Percentiles rank a stretch among this genome's conserved stretches.
These are phyloP conservation scores for Immersiporthe knoxdaviesiana DNA, from an alignment of 2,329 filamentous ascomycete genomes.

Conservation along the genomic window DNA sequence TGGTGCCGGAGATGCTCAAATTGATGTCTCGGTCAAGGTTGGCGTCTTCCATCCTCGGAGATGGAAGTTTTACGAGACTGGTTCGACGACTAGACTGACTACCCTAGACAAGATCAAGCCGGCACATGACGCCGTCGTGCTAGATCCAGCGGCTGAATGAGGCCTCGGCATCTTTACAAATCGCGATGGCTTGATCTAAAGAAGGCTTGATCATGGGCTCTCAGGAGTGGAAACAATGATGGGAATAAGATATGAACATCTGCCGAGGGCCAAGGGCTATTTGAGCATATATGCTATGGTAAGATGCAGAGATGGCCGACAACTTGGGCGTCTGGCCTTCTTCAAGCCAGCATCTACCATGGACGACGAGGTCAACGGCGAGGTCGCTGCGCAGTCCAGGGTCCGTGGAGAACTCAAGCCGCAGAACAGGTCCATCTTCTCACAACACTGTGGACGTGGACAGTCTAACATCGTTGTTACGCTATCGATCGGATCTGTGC, in stretches of 20 bases:
- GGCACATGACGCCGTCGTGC: not conserved
- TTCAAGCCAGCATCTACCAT: not conserved
- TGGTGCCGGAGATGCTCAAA: not conserved
- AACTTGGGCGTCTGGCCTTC: not conserved
- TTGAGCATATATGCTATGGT: not conserved
- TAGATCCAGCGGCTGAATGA: not conserved
- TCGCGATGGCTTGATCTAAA: not conserved
- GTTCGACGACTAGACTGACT: not conserved
- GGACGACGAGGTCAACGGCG: not conserved
- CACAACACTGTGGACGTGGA: not conserved
- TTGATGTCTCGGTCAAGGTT: not conserved
- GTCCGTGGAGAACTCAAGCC: not conserved
- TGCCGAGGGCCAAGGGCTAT: not conserved
- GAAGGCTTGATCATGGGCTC: not conserved
- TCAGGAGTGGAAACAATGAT: not conserved
- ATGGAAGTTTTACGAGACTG: not conserved
- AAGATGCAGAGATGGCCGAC: not conserved
- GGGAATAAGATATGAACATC: slow-evolving; percentile 1
- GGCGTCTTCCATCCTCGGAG: not conserved
- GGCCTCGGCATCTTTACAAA: not conserved
- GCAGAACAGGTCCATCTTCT: not conserved
- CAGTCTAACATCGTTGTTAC: not conserved
- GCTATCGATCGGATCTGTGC: not conserved
- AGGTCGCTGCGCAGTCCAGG: not conserved
- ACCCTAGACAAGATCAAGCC: not conserved